Evolutionary conservation across 176 grass and related monocot species (phyloP), one percentile per base, ranked within the genome.

Genomic region (Oropetium thomaeum): DNA sequence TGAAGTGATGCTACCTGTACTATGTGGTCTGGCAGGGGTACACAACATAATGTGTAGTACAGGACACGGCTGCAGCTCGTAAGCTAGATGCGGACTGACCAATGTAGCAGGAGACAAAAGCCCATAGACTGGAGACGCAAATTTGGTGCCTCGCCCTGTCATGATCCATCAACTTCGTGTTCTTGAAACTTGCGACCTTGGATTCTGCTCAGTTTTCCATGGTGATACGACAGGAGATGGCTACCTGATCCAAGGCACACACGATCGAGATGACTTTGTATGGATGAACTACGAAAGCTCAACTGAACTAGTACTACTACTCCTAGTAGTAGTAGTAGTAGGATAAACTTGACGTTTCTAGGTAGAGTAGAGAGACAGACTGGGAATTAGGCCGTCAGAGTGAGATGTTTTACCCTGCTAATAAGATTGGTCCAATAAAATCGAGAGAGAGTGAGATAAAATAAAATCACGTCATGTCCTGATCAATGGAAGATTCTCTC

Each of bases 401-500:
- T n/a, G 67, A 78, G 28, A 75, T 10, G n/a, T 58, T 63, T 52
- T 55, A 60, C 69, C 27, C n/a, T 31, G 34, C 42, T 47, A 83
- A 44, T 47, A 83, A 44, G 40, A 70, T 34, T 22, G 58, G 19
- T 76, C 41, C 13, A 39, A n/a, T n/a, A n/a, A n/a, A 54, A 19
- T 29, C n/a, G 43, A 32, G 19, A 17, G 58, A 14, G 39, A 33
- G n/a, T n/a, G 10, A 29, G 60, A 54, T 12, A 37, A 51, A 81
- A 69, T 53, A 10, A 37, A 49, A 54, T 49, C 20, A 38, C 62
- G 70, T 45, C 67, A 52, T 79, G 38, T 63, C 62, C 62, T 69
- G 75, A 88, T 70, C 23, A 80, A 64, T 70, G 17, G 54, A 83
- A 88, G 75, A 88, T 79, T 83, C 69, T 61, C 42, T 34, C 12